A percentile compares a stretch with the other conserved stretches of the same genome.
phyloP scores from a whole-genome alignment of 2,329 filamentous ascomycete species.

The Penicillium hordei region DNA sequence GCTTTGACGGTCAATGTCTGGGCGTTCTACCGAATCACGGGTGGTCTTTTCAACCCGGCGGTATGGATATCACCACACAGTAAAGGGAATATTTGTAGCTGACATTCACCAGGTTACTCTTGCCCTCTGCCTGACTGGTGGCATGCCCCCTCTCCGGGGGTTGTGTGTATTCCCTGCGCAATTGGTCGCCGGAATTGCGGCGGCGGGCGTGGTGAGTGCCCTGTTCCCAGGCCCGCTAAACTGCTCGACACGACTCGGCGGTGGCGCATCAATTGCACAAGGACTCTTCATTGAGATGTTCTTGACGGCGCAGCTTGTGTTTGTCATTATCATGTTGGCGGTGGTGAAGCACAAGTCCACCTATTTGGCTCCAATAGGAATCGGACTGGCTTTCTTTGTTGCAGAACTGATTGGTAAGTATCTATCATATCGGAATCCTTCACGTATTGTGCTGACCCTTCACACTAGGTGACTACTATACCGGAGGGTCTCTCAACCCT shows the following conservation, averaged over 20 bases:
- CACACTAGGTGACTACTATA: constrained; percentile 46
- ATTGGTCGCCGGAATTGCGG: constrained; percentile 58
- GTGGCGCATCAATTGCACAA: constrained; percentile 53
- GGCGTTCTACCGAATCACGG: constrained; percentile 55
- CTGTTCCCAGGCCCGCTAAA: constrained; percentile 59
- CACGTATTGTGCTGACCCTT: not conserved
- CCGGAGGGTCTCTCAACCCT: constrained; percentile 51
- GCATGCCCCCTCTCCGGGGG: constrained; percentile 55
- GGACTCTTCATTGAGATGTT: constrained; percentile 69
- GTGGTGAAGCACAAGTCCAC: constrained; percentile 73
- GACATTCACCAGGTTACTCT: constrained; percentile 51
- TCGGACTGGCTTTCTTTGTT: constrained; percentile 70
- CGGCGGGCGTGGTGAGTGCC: constrained; percentile 57
- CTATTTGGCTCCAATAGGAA: constrained; percentile 68
- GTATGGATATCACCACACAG: constrained; percentile 29
- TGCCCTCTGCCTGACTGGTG: constrained; percentile 59
- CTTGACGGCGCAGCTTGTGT: constrained; percentile 62
- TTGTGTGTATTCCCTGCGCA: constrained; percentile 57
- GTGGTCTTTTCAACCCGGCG: constrained; percentile 53
- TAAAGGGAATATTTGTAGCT: not conserved
- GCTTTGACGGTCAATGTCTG: constrained; percentile 55
- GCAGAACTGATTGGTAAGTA: constrained; percentile 50
- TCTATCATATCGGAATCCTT: too few species aligned
- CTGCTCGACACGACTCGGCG: constrained; percentile 58
- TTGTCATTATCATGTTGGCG: constrained; percentile 68